Percentiles rank a stretch among this genome's conserved stretches.
phyloP scores from a whole-genome alignment of 768 basidiomycete species.

The Agrocybe pediades region DNA sequence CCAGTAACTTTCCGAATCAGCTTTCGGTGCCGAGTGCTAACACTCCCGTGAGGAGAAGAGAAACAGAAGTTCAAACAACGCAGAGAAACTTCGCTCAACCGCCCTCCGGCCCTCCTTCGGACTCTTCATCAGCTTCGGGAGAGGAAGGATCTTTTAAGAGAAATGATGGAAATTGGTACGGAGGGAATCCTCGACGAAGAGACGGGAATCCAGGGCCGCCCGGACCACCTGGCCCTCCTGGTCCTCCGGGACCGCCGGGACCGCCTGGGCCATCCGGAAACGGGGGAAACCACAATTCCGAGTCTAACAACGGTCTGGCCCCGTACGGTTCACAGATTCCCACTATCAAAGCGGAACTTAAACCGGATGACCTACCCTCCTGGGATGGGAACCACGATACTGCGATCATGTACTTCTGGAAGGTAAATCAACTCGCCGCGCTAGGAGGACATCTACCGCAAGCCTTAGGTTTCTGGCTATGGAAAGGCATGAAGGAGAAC shows the following conservation, averaged over 20 bases:
- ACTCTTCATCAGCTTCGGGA: too few relatives aligned
- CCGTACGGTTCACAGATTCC: neutral
- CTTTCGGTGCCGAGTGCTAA: too few relatives aligned
- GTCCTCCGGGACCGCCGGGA: neutral
- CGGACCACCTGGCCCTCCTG: too few relatives aligned
- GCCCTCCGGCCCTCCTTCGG: too few relatives aligned
- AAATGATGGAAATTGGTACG: too few relatives aligned
- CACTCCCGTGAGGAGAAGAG: too few relatives aligned
- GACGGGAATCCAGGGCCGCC: too few relatives aligned
- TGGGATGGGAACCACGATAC: conserved; percentile 7
- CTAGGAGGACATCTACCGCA: neutral
- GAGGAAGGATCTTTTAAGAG: too few relatives aligned
- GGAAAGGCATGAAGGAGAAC: neutral
- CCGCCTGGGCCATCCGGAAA: neutral
- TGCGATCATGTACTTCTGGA: conserved; percentile 1
- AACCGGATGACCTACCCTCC: neutral
- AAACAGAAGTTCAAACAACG: too few relatives aligned
- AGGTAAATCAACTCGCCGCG: neutral
- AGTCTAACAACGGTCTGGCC: neutral
- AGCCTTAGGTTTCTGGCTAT: conserved; percentile 2
- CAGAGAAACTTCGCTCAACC: too few relatives aligned
- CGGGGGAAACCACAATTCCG: neutral
- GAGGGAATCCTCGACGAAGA: too few relatives aligned
- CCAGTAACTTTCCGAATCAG: too few relatives aligned
- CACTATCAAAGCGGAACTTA: conserved; percentile 1